Percentiles rank a stretch among this genome's conserved stretches.
These are phyloP conservation scores for Bryum argenteum DNA, from an alignment of 225 moss, liverwort and hornwort species.

Conservation along the genomic window DNA sequence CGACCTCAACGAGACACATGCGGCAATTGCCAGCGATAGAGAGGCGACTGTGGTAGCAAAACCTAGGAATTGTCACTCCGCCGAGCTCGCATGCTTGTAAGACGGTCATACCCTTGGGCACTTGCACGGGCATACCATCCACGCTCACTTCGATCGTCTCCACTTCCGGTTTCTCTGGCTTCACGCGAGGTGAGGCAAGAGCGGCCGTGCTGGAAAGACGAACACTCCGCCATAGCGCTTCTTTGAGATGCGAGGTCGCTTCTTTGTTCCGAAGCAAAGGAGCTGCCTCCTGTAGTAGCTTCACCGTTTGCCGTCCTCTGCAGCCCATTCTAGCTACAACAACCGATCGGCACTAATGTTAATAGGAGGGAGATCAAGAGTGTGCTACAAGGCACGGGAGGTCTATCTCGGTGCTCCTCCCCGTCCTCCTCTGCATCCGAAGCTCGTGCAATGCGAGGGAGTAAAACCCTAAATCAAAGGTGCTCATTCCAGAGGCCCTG, in stretches of 20 bases:
- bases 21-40: conserved; percentile 99
- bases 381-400: too few relatives aligned
- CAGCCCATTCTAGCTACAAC: conserved; percentile 35
- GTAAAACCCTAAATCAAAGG: too few relatives aligned
- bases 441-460: too few relatives aligned
- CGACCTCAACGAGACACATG: conserved; percentile 97
- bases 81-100: conserved; percentile 92
- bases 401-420: too few relatives aligned
- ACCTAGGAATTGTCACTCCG: conserved; percentile 88
- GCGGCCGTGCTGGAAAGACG: conserved; percentile 56
- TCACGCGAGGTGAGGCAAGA: conserved; percentile 49
- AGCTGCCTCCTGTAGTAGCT: conserved; percentile 48
- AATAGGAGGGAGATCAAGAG: too few relatives aligned
- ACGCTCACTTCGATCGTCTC: conserved; percentile 89
- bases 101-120: conserved; percentile 95
- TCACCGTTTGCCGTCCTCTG: conserved; percentile 54
- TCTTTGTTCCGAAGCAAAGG: conserved; percentile 31
- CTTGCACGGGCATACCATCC: conserved; percentile 67
- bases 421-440: too few relatives aligned
- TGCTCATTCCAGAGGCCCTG: too few relatives aligned
- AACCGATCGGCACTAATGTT: too few relatives aligned
- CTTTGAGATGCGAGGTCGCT: too few relatives aligned
- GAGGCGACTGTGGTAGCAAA: conserved; percentile 92
- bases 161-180: conserved; percentile 56
- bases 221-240: conserved; percentile 39